Evolutionary conservation across 345 rosid species (phyloP), one percentile per base, ranked within the genome.

Genomic region (Anastatica hierochuntica): DNA sequence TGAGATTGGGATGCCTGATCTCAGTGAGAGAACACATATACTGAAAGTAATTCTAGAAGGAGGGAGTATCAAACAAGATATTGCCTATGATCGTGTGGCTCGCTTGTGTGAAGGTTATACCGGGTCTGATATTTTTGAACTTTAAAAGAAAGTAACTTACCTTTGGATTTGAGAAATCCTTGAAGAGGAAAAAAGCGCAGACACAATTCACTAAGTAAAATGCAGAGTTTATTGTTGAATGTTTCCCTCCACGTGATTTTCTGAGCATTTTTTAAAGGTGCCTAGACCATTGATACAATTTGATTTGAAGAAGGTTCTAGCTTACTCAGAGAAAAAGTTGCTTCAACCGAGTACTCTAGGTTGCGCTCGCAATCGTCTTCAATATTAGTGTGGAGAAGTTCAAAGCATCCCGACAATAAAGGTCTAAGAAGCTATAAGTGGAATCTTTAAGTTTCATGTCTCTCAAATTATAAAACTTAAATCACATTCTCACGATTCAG

Each of bases 121-220:
- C 0, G 98, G 98, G 30, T 92, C 98, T 13, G 95, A 92, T 68
- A 82, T 92, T 49, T 84, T 92, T 41, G 98, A 92, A 16, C 88
- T 88, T 40, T 92, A 96, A 79, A 92, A 92, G 61, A 88, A 88
- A 56, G 96, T 96, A 10, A 96, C 95, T 21, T 92, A 88, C 79
- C 81, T 78, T 52, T 78, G 95, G n/a, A 76, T 92, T 33, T 76
- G 94, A 74, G 96, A 92, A 37, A 62, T 88, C 20, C 54, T 92
- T 47, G 86, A 83, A 15, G 79, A 77, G 20, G 98, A 92, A 83
- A 63, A 67, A 81, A 67, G 40, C 96, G 98, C 50, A 81, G 64
- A 57, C 50, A 21, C 5, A 24, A 66, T 30, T 43, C 57, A 10
- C 96, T 88, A 51, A 79, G 95, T 33, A 5, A 12, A 52, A 23